Evolutionary conservation across 1,139 yeast genomes (phyloP).

Genomic region (Suzukiozyma palmioleophila): DNA sequence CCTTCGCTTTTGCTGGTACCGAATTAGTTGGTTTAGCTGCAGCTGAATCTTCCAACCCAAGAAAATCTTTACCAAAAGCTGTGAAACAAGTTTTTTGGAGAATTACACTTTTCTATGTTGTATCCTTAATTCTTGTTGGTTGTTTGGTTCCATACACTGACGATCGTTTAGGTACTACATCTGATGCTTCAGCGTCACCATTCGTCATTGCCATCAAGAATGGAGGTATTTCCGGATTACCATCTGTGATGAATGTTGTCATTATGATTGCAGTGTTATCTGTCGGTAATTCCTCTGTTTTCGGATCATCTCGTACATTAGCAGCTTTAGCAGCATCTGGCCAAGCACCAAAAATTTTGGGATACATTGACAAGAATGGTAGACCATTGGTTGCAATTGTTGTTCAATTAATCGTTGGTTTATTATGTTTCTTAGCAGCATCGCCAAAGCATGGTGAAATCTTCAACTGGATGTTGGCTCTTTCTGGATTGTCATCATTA

Average conservation of each 20-base stretch:
- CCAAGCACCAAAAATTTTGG: slow-evolving; percentile 69
- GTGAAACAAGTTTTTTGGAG: slow-evolving; percentile 48
- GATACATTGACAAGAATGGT: slow-evolving; percentile 70
- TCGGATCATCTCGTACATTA: slow-evolving; percentile 76
- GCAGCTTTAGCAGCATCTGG: slow-evolving; percentile 81
- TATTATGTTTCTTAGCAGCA: slow-evolving; percentile 72
- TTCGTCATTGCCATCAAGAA: slow-evolving; percentile 42
- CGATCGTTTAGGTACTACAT: slow-evolving; percentile 27
- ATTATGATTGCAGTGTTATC: slow-evolving; percentile 44
- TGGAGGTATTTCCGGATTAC: slow-evolving; percentile 42
- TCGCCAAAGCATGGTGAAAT: slow-evolving; percentile 59
- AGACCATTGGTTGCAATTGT: slow-evolving; percentile 69
- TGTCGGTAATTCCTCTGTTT: slow-evolving; percentile 55
- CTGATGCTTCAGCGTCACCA: slow-evolving; percentile 44
- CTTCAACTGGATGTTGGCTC: slow-evolving; percentile 76
- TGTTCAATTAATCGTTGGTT: slow-evolving; percentile 55
- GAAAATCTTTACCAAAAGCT: slow-evolving; percentile 40
- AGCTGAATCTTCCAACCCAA: slow-evolving; percentile 39
- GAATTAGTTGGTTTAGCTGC: slow-evolving; percentile 45
- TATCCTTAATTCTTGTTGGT: slow-evolving; percentile 41
- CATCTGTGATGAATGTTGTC: slow-evolving; percentile 46
- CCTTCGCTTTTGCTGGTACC: slow-evolving; percentile 46
- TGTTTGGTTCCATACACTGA: slow-evolving; percentile 40
- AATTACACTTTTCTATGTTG: slow-evolving; percentile 39
- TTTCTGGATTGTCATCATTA: slow-evolving; percentile 78